Conservation (phyloP, 495 filamentous ascomycete species). For the Geopyxis carbonaria region DNA sequence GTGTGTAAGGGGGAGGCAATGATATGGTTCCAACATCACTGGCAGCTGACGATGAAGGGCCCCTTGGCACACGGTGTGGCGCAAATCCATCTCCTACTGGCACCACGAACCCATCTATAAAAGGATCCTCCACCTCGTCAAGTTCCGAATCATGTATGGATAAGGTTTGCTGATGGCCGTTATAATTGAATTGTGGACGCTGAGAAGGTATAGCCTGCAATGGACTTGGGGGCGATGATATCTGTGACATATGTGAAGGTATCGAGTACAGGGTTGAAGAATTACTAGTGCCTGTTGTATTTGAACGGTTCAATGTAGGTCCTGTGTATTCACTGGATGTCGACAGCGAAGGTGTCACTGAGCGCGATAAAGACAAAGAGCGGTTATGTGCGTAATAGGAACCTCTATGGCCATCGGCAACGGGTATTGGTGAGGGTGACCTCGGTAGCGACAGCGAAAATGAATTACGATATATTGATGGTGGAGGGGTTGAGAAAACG, state of each 20-base stretch:
- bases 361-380: constrained; percentile 17
- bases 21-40: constrained; percentile 8
- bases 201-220: constrained; percentile 14
- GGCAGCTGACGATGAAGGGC: constrained; percentile 5
- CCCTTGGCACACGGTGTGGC: constrained; percentile 11
- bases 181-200: constrained; percentile 18
- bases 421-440: constrained; percentile 9
- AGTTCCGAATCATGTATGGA: constrained; percentile 14
- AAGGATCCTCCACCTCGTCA: constrained; percentile 12
- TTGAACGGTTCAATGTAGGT: constrained; percentile 12
- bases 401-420: constrained; percentile 5
- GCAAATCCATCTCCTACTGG: constrained; percentile 21
- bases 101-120: constrained; percentile 15
- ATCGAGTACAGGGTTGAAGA: constrained; percentile 23
- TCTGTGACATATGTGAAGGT: constrained; percentile 18
- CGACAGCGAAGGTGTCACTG: constrained; percentile 13
- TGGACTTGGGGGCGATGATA: constrained; percentile 17
- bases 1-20: constrained; percentile 20
- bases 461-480: constrained; percentile 1
- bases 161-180: constrained; percentile 18
- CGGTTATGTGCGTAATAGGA: constrained; percentile 11
- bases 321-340: constrained; percentile 1
- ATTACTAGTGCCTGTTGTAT: constrained; percentile 12
- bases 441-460: neutral
- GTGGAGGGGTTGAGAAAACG: neutral